Base-by-base conservation (phyloP, 2,329 filamentous ascomycete genomes). In the Colletotrichum destructivum region DNA sequence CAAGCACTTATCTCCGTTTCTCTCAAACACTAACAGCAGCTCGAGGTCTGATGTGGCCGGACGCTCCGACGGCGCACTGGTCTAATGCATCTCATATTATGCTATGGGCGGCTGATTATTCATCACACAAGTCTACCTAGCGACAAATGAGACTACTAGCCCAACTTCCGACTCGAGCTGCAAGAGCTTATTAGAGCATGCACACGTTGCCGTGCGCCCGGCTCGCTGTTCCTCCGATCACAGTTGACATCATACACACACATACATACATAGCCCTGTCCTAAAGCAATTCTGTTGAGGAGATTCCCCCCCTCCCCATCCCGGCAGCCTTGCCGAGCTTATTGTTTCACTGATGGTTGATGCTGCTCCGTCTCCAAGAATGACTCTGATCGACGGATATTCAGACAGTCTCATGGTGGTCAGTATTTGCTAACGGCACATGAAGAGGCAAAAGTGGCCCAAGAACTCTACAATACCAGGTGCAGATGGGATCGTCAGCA, bases 221-320 rank as follows among this genome's bases (percentile, higher is more conserved):
- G 65, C 59, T 71, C 65, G 65, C 35, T 23, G 60, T 60, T 12
- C 42, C 69, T 72, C 69, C 69, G 69, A 55, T n/a, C 52, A 18
- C 40, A 11, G 46, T 55, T 63, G 69, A 63, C 60, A 64, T 69
- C 60, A 69, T 72, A 49, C 65, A 35, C 31, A 49, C 65, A 35
- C 31, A 35, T 35, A 35, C 31, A 2, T 38, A 11, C 9, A 16
- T 64, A 59, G 51, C 46, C 59, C 69, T 59, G 65, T 47, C 51
- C 52, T 44, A 69, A 52, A 35, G 26, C n/a, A 49, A 44, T 21
- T 35, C 26, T 55, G 23, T 44, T 16, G 23, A 52, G 44, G 38
- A 1, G 2, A 5, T 16, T 42, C 16, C 7, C 40, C 8, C 15
- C 18, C 18, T 8, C 13, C 23, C 7, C 21, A 26, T 31, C 23